Conservation (phyloP, 495 filamentous ascomycete species). For the Monascus purpureus region DNA sequence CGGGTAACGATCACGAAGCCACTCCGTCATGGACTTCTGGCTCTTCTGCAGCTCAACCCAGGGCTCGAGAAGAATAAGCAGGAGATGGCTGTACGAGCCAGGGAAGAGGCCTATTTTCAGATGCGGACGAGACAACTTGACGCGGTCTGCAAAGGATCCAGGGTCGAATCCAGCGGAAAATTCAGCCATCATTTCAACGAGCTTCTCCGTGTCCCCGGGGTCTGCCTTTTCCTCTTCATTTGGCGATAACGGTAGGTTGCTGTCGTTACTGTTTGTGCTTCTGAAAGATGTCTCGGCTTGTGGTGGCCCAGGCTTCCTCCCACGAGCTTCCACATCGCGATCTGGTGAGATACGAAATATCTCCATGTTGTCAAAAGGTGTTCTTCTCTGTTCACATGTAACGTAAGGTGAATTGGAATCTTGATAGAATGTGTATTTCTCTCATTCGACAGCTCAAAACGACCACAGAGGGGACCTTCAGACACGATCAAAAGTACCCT, state of each 20-base stretch:
- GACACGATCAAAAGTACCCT: no score
- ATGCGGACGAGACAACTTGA: conserved; percentile 3
- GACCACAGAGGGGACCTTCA: no score
- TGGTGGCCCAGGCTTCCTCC: background rate
- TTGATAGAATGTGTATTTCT: no score
- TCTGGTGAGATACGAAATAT: background rate
- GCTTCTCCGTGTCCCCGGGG: background rate
- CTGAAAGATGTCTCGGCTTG: background rate
- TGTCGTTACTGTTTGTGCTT: background rate
- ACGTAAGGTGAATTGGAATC: no score
- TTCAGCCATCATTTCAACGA: background rate
- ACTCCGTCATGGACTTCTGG: conserved; percentile 7
- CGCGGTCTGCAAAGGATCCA: background rate
- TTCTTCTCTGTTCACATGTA: no score
- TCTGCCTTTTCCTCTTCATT: background rate
- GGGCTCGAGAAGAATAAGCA: conserved; percentile 8
- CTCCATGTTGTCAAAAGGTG: no score
- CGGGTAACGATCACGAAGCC: conserved; percentile 5
- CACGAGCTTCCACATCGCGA: no score
- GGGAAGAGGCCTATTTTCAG: conserved; percentile 6
- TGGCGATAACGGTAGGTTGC: background rate
- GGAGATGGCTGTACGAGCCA: conserved; percentile 12
- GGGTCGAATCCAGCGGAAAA: background rate
- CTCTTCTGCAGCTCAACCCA: conserved; percentile 4
- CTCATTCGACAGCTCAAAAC: no score